Percentiles rank a stretch among this genome's conserved stretches.
phyloP scores from a whole-genome alignment of 768 basidiomycete species.

The Podaxis pistillaris region DNA sequence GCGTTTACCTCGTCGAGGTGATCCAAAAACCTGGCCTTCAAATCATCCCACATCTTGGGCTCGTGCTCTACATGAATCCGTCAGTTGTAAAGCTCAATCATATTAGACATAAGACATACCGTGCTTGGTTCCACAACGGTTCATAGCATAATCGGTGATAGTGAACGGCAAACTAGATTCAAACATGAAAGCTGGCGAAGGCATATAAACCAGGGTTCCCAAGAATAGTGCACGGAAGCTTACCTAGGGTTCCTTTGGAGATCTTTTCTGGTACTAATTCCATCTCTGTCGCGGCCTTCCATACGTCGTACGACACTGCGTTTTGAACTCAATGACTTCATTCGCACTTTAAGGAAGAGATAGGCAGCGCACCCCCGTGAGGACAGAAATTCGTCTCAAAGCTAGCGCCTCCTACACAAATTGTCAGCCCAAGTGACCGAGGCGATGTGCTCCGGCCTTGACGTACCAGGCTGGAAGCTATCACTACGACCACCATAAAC shows the following conservation, averaged over 20 bases:
- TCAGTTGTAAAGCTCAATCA: not conserved
- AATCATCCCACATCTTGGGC: constrained; percentile 64
- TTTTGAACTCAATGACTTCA: not conserved
- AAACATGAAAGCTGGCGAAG: constrained; percentile 52
- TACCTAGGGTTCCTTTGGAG: constrained; percentile 53
- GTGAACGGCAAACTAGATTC: constrained; percentile 63
- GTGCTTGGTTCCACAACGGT: constrained; percentile 56
- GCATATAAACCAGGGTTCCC: not conserved
- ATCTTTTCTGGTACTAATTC: constrained; percentile 51
- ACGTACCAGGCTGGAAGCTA: constrained; percentile 53
- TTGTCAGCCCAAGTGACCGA: not conserved
- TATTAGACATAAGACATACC: constrained; percentile 30
- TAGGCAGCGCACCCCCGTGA: constrained; percentile 49
- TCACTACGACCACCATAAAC: constrained; percentile 63
- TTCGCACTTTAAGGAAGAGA: not conserved
- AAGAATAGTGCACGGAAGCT: constrained; percentile 12
- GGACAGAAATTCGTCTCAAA: constrained; percentile 66
- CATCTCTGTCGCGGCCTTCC: constrained; percentile 52
- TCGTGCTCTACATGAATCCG: constrained; percentile 45
- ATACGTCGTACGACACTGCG: constrained; percentile 59
- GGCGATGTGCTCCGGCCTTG: not conserved
- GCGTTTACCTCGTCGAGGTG: constrained; percentile 56
- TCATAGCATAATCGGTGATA: constrained; percentile 63
- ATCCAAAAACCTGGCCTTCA: constrained; percentile 56
- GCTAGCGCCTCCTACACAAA: constrained; percentile 43